Conservation (phyloP, 768 basidiomycete genomes). For the Sistotremastrum suecicum region DNA sequence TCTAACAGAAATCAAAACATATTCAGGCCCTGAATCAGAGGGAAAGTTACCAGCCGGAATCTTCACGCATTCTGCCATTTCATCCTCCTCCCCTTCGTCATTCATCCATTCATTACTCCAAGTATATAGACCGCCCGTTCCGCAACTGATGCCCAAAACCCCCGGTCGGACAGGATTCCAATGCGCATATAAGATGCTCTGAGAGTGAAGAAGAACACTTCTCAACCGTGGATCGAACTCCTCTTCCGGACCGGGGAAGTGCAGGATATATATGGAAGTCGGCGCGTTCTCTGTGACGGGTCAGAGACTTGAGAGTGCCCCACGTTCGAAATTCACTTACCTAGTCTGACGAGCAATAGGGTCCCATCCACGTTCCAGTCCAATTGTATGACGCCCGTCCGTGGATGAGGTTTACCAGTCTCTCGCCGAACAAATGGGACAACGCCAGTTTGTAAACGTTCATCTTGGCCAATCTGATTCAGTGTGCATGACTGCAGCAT, state of each 20-base stretch:
- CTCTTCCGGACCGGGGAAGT: conserved; percentile 50
- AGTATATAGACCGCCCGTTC: conserved; percentile 49
- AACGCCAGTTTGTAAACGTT: conserved; percentile 41
- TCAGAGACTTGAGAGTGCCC: conserved; percentile 5
- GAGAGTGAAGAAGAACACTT: conserved; percentile 50
- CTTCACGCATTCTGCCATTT: conserved; percentile 84
- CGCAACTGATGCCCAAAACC: conserved; percentile 52
- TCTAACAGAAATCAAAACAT: conserved; percentile 23
- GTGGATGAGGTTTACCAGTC: conserved; percentile 47
- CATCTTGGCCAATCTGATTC: conserved; percentile 30
- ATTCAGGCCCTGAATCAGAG: not conserved
- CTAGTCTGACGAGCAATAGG: conserved; percentile 60
- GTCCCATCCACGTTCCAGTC: conserved; percentile 74
- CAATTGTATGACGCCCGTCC: conserved; percentile 54
- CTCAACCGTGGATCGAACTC: conserved; percentile 47
- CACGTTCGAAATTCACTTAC: conserved; percentile 21
- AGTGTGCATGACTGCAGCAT: not conserved
- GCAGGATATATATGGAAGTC: conserved; percentile 50
- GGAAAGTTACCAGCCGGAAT: conserved; percentile 65
- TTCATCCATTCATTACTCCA: conserved; percentile 79
- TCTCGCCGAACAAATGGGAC: conserved; percentile 39
- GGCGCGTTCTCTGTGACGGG: conserved; percentile 42
- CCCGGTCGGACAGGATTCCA: conserved; percentile 86
- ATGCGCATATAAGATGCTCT: conserved; percentile 46
- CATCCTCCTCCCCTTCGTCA: conserved; percentile 24